Conservation (phyloP, 1,284 basidiomycete genomes). For the Ceraceosorus guamensis region DNA sequence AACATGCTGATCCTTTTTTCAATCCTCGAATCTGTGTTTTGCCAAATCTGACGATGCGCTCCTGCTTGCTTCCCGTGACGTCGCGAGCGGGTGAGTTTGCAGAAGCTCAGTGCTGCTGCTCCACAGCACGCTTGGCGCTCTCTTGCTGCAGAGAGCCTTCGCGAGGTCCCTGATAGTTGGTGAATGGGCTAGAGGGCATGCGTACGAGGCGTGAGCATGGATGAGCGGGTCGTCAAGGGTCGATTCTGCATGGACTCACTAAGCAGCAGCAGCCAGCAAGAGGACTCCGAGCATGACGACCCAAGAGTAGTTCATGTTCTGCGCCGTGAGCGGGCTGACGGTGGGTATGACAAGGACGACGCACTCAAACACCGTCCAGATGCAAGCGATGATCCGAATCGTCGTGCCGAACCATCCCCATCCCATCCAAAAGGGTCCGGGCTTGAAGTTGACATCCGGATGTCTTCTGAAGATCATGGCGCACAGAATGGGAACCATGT, state of each 20-base stretch:
- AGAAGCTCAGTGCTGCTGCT: no score
- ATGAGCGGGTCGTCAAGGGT: conserved; percentile 17
- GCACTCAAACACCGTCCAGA: conserved; percentile 51
- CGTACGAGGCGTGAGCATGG: no score
- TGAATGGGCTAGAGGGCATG: not conserved
- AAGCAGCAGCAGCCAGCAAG: conserved; percentile 51
- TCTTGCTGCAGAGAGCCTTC: not conserved
- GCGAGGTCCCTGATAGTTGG: not conserved
- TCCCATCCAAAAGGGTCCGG: conserved; percentile 83
- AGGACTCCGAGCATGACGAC: conserved; percentile 51
- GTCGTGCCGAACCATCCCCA: conserved; percentile 61
- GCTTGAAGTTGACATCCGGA: conserved; percentile 71
- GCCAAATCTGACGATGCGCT: no score
- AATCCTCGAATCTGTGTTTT: no score
- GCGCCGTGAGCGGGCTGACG: conserved; percentile 19
- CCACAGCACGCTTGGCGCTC: no score
- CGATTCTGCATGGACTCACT: conserved; percentile 50
- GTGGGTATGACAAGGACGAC: conserved; percentile 35
- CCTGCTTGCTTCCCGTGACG: no score
- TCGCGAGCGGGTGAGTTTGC: no score
- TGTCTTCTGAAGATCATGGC: conserved; percentile 67
- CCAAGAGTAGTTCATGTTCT: conserved; percentile 34
- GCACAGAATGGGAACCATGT: conserved; percentile 48
- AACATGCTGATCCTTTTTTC: no score
- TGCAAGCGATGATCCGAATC: conserved; percentile 62